Evolutionary conservation across 208 protist species (phyloP).

Genomic region (Angomonas deanei): DNA sequence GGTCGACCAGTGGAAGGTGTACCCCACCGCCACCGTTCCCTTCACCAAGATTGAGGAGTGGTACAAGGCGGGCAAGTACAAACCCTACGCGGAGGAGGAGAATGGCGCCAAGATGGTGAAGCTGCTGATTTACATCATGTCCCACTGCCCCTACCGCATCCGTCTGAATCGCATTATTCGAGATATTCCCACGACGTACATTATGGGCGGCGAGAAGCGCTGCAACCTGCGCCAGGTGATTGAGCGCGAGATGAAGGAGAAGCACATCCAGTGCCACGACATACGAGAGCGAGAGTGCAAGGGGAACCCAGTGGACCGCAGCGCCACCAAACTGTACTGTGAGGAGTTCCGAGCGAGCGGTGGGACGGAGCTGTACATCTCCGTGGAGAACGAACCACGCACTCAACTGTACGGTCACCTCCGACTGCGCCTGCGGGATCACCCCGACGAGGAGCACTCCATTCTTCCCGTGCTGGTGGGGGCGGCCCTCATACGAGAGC

Average conservation of each 20-base stretch:
- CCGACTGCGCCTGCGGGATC: conserved; percentile 75
- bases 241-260: conserved; percentile 91
- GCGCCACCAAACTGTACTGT: conserved; percentile 55
- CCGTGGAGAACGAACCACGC: conserved; percentile 72
- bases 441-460: conserved; percentile 32
- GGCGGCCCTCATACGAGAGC: conserved; percentile 95
- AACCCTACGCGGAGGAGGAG: conserved; percentile 92
- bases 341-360: conserved; percentile 79
- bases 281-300: conserved; percentile 94
- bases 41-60: conserved; percentile 98
- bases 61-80: conserved; percentile 94
- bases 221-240: conserved; percentile 98
- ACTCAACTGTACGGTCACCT: conserved; percentile 86
- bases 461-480: conserved; percentile 89
- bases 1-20: conserved; percentile 99
- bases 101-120: conserved; percentile 82
- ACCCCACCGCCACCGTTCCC: conserved; percentile 98
- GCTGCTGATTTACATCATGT: conserved; percentile 94
- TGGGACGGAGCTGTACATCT: conserved; percentile 82
- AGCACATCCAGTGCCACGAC: conserved; percentile 90
- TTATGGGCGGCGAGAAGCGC: conserved; percentile 95
- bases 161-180: conserved; percentile 98
- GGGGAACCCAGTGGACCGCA: conserved; percentile 51
- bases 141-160: conserved; percentile 96
- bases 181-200: conserved; percentile 98